Percentiles rank a stretch among this genome's conserved stretches.
Conservation (phyloP, 148 eudicot species). For the Rhododendron williamsianum region DNA sequence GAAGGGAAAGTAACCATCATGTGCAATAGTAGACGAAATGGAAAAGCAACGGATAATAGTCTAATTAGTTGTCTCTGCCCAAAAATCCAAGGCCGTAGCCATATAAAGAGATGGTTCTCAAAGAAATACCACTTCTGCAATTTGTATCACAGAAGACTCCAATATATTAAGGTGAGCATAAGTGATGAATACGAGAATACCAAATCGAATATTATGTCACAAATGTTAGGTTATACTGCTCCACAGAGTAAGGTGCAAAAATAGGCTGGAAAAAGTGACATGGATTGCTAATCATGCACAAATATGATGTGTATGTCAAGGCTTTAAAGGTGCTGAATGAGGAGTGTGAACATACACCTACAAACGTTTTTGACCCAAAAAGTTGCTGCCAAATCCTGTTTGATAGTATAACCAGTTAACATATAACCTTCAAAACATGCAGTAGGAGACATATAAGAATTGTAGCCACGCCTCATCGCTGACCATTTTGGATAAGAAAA, state of each 20-base stretch:
- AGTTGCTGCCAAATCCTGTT: not conserved
- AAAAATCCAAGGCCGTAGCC: not conserved
- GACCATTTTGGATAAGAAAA: not conserved
- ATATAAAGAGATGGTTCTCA: not conserved
- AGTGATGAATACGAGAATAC: not conserved
- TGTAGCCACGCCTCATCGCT: not conserved
- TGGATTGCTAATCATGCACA: not conserved
- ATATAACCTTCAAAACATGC: not conserved
- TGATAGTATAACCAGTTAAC: not conserved
- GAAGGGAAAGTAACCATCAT: not conserved
- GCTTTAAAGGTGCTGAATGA: not conserved
- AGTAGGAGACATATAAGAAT: not conserved
- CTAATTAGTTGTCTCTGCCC: not conserved
- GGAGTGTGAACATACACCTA: not conserved
- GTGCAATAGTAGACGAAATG: not conserved
- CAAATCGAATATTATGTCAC: not conserved
- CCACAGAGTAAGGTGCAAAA: not conserved
- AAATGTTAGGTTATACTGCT: not conserved
- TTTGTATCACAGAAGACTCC: not conserved
- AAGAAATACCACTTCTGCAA: not conserved
- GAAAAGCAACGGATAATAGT: not conserved
- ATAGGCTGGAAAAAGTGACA: not conserved
- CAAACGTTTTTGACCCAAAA: not conserved
- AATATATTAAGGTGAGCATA: not conserved
- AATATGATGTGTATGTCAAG: not conserved